A percentile compares a stretch with the other conserved stretches of the same genome.
Conservation (phyloP, 1,139 yeast species). For the Scheffersomyces lignicola region DNA sequence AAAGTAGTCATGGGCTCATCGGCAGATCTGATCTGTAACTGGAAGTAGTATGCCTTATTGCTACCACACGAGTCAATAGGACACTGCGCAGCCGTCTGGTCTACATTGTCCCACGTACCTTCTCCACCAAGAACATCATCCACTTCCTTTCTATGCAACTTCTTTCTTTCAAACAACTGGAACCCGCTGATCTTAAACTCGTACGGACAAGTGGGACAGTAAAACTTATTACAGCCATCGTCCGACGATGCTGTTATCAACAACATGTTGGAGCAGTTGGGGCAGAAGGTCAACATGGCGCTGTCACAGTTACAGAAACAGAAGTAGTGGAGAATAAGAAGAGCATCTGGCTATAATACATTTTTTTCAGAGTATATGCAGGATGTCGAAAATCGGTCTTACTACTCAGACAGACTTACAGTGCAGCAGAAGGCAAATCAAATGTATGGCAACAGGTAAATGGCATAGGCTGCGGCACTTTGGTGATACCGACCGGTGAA, state of each 20-base stretch:
- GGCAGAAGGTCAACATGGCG: conserved; percentile 87
- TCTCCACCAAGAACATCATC: conserved; percentile 97
- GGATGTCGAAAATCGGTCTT: too few species aligned
- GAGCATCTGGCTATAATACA: too few species aligned
- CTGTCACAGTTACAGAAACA: too few species aligned
- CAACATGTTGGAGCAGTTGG: conserved; percentile 89
- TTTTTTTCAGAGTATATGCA: too few species aligned
- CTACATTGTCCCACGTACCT: conserved; percentile 99
- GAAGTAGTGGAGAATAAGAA: too few species aligned
- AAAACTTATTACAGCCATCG: conserved; percentile 54
- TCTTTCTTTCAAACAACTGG: conserved; percentile 82
- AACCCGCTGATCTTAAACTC: conserved; percentile 84
- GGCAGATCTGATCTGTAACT: conserved; percentile 90
- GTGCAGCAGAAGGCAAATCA: too few species aligned
- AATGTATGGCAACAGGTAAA: too few species aligned
- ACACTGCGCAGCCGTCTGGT: conserved; percentile 86
- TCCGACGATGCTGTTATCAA: conserved; percentile 44
- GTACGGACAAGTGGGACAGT: conserved; percentile 93
- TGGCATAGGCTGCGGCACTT: too few species aligned
- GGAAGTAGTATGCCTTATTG: conserved; percentile 93
- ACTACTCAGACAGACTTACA: too few species aligned
- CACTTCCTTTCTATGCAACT: conserved; percentile 81
- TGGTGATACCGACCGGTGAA: too few species aligned
- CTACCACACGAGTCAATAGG: conserved; percentile 85
- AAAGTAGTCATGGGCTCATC: conserved; percentile 97